Percentiles rank a stretch among this genome's conserved stretches.
Conservation (phyloP, 176 grass and related monocot genomes). For the Ensete glaucum region DNA sequence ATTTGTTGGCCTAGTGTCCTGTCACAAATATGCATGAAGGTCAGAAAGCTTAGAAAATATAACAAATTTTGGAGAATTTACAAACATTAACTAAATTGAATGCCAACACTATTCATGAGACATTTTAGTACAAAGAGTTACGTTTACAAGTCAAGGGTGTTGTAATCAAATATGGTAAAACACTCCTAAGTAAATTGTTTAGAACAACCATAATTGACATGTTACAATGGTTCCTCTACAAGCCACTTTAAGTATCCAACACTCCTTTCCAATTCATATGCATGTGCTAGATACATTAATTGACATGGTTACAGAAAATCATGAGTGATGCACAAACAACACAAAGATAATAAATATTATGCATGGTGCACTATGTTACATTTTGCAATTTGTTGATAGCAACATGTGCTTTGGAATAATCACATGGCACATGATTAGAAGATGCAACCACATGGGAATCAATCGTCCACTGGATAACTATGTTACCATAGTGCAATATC, state of each 20-base stretch:
- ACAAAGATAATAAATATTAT: background rate
- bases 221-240: no score
- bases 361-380: background rate
- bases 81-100: background rate
- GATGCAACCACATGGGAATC: background rate
- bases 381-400: background rate
- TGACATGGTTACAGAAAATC: background rate
- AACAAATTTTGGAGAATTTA: background rate
- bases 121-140: background rate
- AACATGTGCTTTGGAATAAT: background rate
- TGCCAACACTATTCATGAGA: background rate
- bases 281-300: background rate
- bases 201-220: no score
- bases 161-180: no score
- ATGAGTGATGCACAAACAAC: background rate
- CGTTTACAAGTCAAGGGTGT: no score
- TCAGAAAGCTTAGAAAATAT: background rate
- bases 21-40: background rate
- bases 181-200: no score
- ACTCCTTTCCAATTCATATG: no score
- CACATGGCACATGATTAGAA: background rate
- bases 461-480: background rate
- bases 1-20: constrained; percentile 17
- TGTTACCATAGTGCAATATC: background rate
- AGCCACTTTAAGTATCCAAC: no score